A percentile compares a stretch with the other conserved stretches of the same genome.
Evolutionary conservation across 116 monocot species (phyloP).

Genomic region (Iris pallida): DNA sequence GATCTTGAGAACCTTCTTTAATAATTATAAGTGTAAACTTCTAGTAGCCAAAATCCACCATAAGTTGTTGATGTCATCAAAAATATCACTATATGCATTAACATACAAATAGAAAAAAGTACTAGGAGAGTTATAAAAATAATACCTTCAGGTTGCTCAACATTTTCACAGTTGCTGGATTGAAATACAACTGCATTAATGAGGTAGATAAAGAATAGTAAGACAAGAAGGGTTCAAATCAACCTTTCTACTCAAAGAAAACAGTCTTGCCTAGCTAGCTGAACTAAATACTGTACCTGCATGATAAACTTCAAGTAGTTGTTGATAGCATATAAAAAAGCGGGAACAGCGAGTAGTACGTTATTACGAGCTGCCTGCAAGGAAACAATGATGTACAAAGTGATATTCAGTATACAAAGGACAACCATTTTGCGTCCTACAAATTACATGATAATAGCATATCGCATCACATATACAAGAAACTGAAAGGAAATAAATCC

Average conservation of each 20-base stretch:
- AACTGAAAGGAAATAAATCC: no score
- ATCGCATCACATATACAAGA: no score
- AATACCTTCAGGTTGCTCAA: constrained; percentile 57
- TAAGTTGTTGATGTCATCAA: not conserved
- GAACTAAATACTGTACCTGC: constrained; percentile 53
- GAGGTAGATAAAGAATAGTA: not conserved
- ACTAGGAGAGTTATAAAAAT: not conserved
- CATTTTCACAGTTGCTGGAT: constrained; percentile 65
- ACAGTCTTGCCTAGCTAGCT: not conserved
- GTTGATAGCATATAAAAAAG: constrained; percentile 95
- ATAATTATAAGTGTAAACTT: not conserved
- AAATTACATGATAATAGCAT: no score
- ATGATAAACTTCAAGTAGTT: constrained; percentile 96
- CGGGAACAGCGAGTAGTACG: constrained; percentile 87
- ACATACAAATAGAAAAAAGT: not conserved
- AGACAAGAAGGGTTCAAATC: not conserved
- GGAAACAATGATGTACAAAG: not conserved
- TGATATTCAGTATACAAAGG: no score
- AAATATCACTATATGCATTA: not conserved
- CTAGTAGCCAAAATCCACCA: not conserved
- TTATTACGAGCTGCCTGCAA: constrained; percentile 91
- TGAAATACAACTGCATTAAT: constrained; percentile 50
- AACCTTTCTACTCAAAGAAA: not conserved
- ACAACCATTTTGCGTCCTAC: no score
- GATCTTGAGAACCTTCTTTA: not conserved